Base-by-base conservation (phyloP, 371 early-diverging fungal species). In the Mucor indicus region DNA sequence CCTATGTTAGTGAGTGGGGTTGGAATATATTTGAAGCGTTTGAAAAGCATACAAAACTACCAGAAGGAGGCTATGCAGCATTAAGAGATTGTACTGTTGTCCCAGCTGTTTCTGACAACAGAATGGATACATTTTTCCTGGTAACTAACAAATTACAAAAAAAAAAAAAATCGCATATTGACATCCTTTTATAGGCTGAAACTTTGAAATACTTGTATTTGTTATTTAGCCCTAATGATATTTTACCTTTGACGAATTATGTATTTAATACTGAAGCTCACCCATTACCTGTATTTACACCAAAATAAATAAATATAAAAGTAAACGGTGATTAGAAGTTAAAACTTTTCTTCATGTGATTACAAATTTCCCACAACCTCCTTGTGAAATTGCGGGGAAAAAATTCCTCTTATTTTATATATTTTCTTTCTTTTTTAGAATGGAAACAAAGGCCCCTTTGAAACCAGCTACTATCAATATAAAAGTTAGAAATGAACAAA, bases 151-250 rank as follows among this genome's bases (percentile, higher is more conserved):
- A n/a, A n/a, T n/a, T n/a, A n/a, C n/a, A 16, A 38, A 13, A 7
- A 12, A 27, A 21, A 27, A 23, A 2, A 33, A 24, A 35, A 10
- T 44, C n/a, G 33, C 15, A n/a, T n/a, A n/a, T n/a, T n/a, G 6
- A n/a, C 19, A 36, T 48, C 23, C 50, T 60, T 78, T 15, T 83
- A 80, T 50, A 91, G 64, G 93, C 92, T 0, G 98, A 98, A 64
- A 96, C 97, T 0, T 79, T 98, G 45, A 98, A 98, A 63, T 98
- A 96, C 60, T 74, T 96, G 32, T 96, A 92, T 56, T 70, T 95
- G 22, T 64, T 96, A 31, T 96, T 95, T 69, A 77, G 84, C 15
- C 71, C 83, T 3, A 50, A 71, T 27, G 78, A 80, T 49, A 48
- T 87, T 16, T 41, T 95, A 13, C 84, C 91, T 25, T 66, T 95